A percentile compares a stretch with the other conserved stretches of the same genome.
Evolutionary conservation across 1,139 yeast species (phyloP).

Genomic region (Blastobotrys niveus): DNA sequence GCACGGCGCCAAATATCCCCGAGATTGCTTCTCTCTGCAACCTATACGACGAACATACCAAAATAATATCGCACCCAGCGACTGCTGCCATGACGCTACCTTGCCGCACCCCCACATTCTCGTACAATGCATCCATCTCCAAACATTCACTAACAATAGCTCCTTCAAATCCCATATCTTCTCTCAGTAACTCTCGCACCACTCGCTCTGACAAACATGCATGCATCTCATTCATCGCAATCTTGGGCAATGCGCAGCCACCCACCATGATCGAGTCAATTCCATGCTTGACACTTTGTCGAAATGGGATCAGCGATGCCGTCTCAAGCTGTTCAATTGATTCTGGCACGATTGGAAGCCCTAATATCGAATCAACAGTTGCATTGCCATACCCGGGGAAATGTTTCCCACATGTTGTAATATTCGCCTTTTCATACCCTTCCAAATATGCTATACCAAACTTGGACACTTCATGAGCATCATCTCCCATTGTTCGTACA

Average conservation of each 20-base stretch:
- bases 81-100: conserved; percentile 57
- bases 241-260: conserved; percentile 65
- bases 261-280: conserved; percentile 58
- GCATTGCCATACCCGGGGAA: conserved; percentile 67
- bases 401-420: conserved; percentile 56
- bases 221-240: conserved; percentile 56
- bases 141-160: conserved; percentile 60
- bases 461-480: conserved; percentile 51
- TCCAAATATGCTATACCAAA: conserved; percentile 51
- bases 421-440: conserved; percentile 54
- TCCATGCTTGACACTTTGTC: conserved; percentile 44
- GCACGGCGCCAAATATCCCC: conserved; percentile 49
- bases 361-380: conserved; percentile 51
- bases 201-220: conserved; percentile 59
- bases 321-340: conserved; percentile 50
- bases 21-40: conserved; percentile 57
- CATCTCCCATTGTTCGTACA: conserved; percentile 58
- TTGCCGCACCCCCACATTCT: conserved; percentile 59
- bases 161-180: conserved; percentile 52
- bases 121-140: conserved; percentile 60
- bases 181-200: conserved; percentile 48
- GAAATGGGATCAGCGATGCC: conserved; percentile 51
- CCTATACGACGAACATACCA: conserved; percentile 55
- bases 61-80: conserved; percentile 62
- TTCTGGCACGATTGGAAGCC: conserved; percentile 56